Evolutionary conservation across 2,329 filamentous ascomycete genomes (phyloP), one percentile per base, ranked within the genome.

Genomic region (Trichothecium roseum): DNA sequence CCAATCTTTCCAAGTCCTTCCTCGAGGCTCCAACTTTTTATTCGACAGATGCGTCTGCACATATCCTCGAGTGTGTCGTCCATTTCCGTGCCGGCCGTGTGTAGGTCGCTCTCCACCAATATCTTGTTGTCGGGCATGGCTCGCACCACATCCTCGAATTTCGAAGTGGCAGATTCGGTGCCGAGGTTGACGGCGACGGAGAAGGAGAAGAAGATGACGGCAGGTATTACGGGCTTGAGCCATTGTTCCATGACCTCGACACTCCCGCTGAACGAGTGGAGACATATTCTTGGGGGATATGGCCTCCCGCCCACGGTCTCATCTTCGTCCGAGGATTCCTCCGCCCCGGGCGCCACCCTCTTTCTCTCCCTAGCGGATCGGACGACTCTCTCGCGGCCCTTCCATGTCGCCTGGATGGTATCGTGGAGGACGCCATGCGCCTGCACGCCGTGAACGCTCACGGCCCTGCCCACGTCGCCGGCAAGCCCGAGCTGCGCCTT

Each of bases 211-310:
- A 79, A 98, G 15, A 96, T 69, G 13, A 76, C 68, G 1, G 78
- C 76, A 0, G 89, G 89, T 8, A 91, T 75, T 1, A 72, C 66
- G 2, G 75, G 73, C 43, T 82, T 70, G 32, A 86, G 61, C 50
- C 94, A 96, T 54, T 87, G 86, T 44, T 73, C 79, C 27, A 95
- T 61, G 22, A 80, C 71, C 38, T 91, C 79, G 9, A 75, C 66
- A 5, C 81, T 72, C 1, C 86, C 89, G 32, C 84, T 93, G 57
- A 87, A 98, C 0, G 88, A 95, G 57, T 98, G 91, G 40, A 98
- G 74, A 52, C 91, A 98, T 52, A 96, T 81, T 8, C 88, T 68
- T 1, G 88, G 87, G 4, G 91, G 88, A 46, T 81, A 96, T 0
- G 83, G 80, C 40, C 70, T 77, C 1, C 20, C 20, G 20, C 20